phyloP scores from a whole-genome alignment of 371 early-diverging fungal genomes.

The Haplosporangium sp. region DNA sequence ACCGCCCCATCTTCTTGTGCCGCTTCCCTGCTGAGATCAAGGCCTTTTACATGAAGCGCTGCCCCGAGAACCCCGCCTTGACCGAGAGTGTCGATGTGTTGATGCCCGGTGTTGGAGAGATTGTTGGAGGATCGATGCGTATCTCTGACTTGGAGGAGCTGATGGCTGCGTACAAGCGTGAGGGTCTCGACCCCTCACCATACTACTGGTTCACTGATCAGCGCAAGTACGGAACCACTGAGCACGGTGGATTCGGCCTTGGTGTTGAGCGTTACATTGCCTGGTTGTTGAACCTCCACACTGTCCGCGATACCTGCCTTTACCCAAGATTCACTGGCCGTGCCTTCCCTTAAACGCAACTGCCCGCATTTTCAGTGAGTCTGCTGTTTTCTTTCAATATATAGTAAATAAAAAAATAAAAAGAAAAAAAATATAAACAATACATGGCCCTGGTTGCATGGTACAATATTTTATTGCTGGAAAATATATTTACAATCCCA shows the following conservation, averaged over 20 bases:
- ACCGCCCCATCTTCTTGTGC: slow-evolving; percentile 96
- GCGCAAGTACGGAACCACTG: slow-evolving; percentile 97
- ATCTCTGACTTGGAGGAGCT: slow-evolving; percentile 92
- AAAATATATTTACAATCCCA: slow-evolving; percentile 29
- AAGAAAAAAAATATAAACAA: too few relatives aligned
- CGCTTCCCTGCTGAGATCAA: slow-evolving; percentile 99
- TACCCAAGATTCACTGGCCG: slow-evolving; percentile 80
- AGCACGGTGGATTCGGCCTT: slow-evolving; percentile 99
- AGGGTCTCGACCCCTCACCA: slow-evolving; percentile 96
- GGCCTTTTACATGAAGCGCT: slow-evolving; percentile 99
- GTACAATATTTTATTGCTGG: background rate
- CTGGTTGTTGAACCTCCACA: slow-evolving; percentile 95
- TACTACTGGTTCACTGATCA: slow-evolving; percentile 99
- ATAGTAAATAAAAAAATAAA: background rate
- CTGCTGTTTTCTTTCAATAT: background rate
- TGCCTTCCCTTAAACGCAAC: slow-evolving; percentile 48
- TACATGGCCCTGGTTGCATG: too few relatives aligned
- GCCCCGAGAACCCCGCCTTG: slow-evolving; percentile 81
- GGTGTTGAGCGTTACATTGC: slow-evolving; percentile 99
- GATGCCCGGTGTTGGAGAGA: slow-evolving; percentile 99
- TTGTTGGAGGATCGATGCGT: slow-evolving; percentile 99
- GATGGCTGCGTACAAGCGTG: slow-evolving; percentile 94
- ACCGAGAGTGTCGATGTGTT: slow-evolving; percentile 99
- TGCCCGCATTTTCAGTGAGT: background rate
- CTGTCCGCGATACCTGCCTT: slow-evolving; percentile 94